Evolutionary conservation across 148 eudicot species (phyloP).

Genomic region (Chenopodium formosanum): DNA sequence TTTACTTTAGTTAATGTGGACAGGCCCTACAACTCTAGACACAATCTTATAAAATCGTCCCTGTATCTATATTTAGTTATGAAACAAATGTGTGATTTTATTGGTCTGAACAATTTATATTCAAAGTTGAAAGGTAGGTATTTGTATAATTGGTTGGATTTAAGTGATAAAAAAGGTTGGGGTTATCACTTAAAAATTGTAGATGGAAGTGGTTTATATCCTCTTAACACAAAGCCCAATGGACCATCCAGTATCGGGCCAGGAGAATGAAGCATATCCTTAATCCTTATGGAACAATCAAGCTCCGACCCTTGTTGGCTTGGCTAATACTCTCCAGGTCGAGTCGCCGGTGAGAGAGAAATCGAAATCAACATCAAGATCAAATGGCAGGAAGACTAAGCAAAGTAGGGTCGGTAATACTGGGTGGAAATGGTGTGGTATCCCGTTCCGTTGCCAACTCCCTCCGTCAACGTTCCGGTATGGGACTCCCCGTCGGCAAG

Average conservation of each 20-base stretch:
- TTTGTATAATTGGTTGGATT: too few relatives aligned
- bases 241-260: not conserved
- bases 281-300: not conserved
- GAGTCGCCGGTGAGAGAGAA: not conserved
- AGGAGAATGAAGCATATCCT: not conserved
- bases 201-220: too few relatives aligned
- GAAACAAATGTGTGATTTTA: too few relatives aligned
- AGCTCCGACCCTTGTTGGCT: too few relatives aligned
- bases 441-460: slow-evolving; percentile 57
- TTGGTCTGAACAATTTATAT: too few relatives aligned
- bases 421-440: slow-evolving; percentile 78
- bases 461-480: slow-evolving; percentile 78
- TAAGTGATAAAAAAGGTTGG: too few relatives aligned
- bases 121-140: too few relatives aligned
- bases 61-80: too few relatives aligned
- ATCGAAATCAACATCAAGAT: not conserved
- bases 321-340: not conserved
- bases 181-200: too few relatives aligned
- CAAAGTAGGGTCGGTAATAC: slow-evolving; percentile 58
- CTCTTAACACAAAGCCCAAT: not conserved
- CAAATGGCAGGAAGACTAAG: slow-evolving; percentile 71
- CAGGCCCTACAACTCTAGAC: too few relatives aligned
- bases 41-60: too few relatives aligned
- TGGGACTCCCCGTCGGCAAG: slow-evolving; percentile 94
- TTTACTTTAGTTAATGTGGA: too few relatives aligned